Conservation (phyloP, 2,329 filamentous ascomycete genomes). For the Orbilia javanica region DNA sequence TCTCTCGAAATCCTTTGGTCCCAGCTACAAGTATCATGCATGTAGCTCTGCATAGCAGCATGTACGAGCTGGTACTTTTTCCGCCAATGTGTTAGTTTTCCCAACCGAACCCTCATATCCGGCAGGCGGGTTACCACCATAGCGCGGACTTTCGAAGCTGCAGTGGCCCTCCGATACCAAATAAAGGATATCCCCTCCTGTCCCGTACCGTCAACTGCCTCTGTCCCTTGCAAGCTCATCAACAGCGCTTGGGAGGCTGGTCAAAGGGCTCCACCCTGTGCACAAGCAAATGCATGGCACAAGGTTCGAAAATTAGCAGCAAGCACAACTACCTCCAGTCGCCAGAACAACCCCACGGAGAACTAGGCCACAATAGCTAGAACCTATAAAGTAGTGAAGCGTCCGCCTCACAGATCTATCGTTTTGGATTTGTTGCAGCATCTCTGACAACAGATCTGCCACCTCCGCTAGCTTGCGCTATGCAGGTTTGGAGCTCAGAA, state of each 20-base stretch:
- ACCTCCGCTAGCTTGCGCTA: conserved; percentile 43
- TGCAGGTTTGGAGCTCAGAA: conserved; percentile 49
- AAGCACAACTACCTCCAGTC: background rate
- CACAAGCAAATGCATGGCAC: conserved; percentile 35
- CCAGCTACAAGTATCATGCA: conserved; percentile 22
- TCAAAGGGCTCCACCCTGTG: conserved; percentile 19
- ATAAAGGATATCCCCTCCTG: conserved; percentile 41
- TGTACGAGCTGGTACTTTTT: conserved; percentile 36
- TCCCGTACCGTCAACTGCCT: conserved; percentile 32
- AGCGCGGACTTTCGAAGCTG: conserved; percentile 26
- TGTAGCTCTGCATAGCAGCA: conserved; percentile 27
- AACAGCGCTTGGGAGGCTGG: conserved; percentile 41
- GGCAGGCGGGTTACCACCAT: conserved; percentile 35
- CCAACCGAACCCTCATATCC: conserved; percentile 18
- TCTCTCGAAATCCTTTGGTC: conserved; percentile 27
- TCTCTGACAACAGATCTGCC: conserved; percentile 49
- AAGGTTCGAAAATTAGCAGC: conserved; percentile 37
- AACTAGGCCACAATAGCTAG: conserved; percentile 9
- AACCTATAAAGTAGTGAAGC: conserved; percentile 44
- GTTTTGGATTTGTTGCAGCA: conserved; percentile 47
- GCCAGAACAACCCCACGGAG: conserved; percentile 16
- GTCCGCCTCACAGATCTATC: conserved; percentile 10
- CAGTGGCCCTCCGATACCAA: conserved; percentile 24
- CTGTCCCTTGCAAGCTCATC: conserved; percentile 25
- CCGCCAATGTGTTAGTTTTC: conserved; percentile 14